Base-by-base conservation (phyloP, 2,329 filamentous ascomycete genomes). In the Paraconiothyrium brasiliense region DNA sequence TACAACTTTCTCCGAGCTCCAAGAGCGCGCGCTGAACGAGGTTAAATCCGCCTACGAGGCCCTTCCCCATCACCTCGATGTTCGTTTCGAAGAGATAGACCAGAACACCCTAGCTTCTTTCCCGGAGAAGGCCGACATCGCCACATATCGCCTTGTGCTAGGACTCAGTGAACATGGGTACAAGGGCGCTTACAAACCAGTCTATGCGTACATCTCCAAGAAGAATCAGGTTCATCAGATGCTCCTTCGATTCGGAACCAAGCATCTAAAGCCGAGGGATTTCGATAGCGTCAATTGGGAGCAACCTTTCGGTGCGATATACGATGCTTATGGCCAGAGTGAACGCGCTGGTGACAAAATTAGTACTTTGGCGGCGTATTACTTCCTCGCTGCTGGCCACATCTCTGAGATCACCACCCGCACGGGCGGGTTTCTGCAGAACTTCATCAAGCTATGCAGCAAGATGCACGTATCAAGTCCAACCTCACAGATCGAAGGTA, bases 181-280 rank as follows among this genome's bases (percentile, higher is more conserved):
- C 37, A 32, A 34, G 35, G 7, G 16, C 46, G 24, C 13, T 4
- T n/a, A 24, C 16, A 54, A n/a, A 1, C 48, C 48, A 2, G 57
- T 49, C 1, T 59, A 59, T 43, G 57, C 50, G 20, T 59, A 58
- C 39, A 52, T 58, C 11, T 58, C 37, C n/a, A 22, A 20, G 39
- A 58, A 52, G 34, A 41, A 58, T 8, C 16, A 47, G 2, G 27
- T 37, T 3, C n/a, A 39, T 8, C 39, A 46, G 43, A 48, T 27
- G 20, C 30, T 52, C 7, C 48, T 54, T 1, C 39, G 30, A 13
- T 30, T 47, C 30, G 48, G 48, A 22, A 16, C 39, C 13, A 52
- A 52, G 13, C 24, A 34, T 14, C 30, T 58, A 16, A 43, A n/a
- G n/a, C 39, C 39, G 13, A 27, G 47, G 2, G 48, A 35, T 37